A percentile compares a stretch with the other conserved stretches of the same genome.
Conservation (phyloP, 2,329 filamentous ascomycete species). For the Thielaviopsis musarum region DNA sequence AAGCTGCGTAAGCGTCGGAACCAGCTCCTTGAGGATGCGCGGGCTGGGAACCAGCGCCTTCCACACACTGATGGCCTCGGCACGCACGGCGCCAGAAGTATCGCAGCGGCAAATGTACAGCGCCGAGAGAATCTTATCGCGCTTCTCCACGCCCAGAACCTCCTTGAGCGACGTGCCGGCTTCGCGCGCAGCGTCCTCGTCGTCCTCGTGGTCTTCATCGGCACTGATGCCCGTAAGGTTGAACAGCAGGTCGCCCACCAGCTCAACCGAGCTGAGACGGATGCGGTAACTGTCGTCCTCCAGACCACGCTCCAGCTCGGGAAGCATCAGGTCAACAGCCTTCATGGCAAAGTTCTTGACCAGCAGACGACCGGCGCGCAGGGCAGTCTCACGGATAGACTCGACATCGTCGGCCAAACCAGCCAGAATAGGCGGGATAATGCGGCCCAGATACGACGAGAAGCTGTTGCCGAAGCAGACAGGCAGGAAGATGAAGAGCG, state of each 20-base stretch:
- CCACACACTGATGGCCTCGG: constrained; percentile 85
- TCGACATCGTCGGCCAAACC: constrained; percentile 93
- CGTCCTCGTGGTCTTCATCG: constrained; percentile 57
- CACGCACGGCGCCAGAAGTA: constrained; percentile 78
- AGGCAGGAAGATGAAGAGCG: constrained; percentile 94
- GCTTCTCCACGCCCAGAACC: constrained; percentile 84
- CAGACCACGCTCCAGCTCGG: constrained; percentile 86
- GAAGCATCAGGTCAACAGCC: constrained; percentile 82
- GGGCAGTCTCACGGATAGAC: constrained; percentile 88
- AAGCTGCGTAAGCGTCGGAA: constrained; percentile 85
- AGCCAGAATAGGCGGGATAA: constrained; percentile 86
- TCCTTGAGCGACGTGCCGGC: constrained; percentile 87
- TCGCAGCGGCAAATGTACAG: constrained; percentile 96
- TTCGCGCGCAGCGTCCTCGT: constrained; percentile 60
- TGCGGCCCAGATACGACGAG: constrained; percentile 82
- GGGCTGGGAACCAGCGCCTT: constrained; percentile 90
- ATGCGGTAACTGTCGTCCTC: constrained; percentile 98
- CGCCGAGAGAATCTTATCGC: constrained; percentile 93
- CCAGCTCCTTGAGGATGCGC: constrained; percentile 81
- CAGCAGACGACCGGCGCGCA: constrained; percentile 79
- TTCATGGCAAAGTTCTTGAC: constrained; percentile 98
- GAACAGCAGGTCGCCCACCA: constrained; percentile 92
- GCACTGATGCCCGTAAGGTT: constrained; percentile 85
- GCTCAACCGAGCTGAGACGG: constrained; percentile 90
- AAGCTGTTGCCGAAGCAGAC: constrained; percentile 99